phyloP scores from a whole-genome alignment of 2,329 filamentous ascomycete species.

The Fusarium verrucosum region DNA sequence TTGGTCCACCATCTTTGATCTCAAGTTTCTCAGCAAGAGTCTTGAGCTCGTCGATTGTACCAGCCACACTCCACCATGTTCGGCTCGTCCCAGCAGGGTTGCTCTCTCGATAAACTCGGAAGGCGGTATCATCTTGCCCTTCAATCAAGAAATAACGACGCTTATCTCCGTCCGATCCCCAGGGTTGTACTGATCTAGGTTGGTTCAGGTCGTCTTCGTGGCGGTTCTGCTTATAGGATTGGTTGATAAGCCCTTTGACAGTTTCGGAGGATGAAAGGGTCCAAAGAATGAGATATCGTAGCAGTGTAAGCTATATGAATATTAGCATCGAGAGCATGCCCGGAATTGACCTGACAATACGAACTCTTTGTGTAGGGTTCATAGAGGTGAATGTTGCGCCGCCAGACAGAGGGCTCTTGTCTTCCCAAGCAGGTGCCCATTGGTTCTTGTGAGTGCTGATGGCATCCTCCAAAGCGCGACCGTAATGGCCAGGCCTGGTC shows the following conservation, averaged over 20 bases:
- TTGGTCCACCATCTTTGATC: constrained; percentile 79
- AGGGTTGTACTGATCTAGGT: constrained; percentile 86
- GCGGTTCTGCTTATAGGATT: constrained; percentile 87
- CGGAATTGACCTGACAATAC: constrained; percentile 34
- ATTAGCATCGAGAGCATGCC: constrained; percentile 10
- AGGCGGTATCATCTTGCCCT: constrained; percentile 91
- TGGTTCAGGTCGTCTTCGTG: constrained; percentile 85
- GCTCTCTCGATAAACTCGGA: constrained; percentile 93
- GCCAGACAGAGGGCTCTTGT: constrained; percentile 83
- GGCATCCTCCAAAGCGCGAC: constrained; percentile 92
- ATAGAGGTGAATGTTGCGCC: constrained; percentile 84
- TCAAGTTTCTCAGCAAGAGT: constrained; percentile 79
- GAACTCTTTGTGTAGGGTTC: constrained; percentile 82
- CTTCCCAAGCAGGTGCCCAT: constrained; percentile 87
- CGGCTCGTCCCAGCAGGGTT: constrained; percentile 79
- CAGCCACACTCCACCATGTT: constrained; percentile 94
- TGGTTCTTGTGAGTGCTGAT: constrained; percentile 84
- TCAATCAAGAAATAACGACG: constrained; percentile 94
- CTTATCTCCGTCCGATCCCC: constrained; percentile 90
- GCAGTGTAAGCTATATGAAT: constrained; percentile 73
- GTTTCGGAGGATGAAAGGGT: constrained; percentile 86
- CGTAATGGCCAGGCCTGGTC: constrained; percentile 87
- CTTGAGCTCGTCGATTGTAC: constrained; percentile 86
- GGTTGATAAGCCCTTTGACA: constrained; percentile 82
- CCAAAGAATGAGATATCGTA: constrained; percentile 88